Evolutionary conservation across 2,329 filamentous ascomycete species (phyloP).

Genomic region (Cryphonectria parasitica): DNA sequence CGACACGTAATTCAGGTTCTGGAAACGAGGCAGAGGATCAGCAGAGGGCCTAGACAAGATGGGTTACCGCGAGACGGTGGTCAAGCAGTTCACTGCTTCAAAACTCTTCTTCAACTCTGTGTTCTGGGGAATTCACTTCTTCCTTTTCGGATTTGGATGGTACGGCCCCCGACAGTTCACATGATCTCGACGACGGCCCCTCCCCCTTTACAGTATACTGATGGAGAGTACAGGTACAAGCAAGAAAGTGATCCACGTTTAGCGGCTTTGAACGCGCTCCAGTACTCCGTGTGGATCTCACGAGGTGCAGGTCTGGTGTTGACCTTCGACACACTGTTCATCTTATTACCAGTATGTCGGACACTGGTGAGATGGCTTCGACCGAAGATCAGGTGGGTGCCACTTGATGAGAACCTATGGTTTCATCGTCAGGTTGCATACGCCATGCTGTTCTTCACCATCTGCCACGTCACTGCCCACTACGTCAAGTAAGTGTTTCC

Average conservation of each 20-base stretch:
- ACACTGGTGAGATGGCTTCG: conserved; percentile 83
- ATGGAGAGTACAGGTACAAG: conserved; percentile 66
- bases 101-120: conserved; percentile 81
- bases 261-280: conserved; percentile 76
- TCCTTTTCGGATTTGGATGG: conserved; percentile 85
- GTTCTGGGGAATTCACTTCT: conserved; percentile 80
- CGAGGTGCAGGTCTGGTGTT: conserved; percentile 88
- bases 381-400: conserved; percentile 85
- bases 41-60: conserved; percentile 42
- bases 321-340: conserved; percentile 81
- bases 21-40: conserved; percentile 35
- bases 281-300: conserved; percentile 93
- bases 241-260: conserved; percentile 72
- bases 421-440: conserved; percentile 97
- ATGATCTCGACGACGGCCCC: neutral
- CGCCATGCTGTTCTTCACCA: conserved; percentile 79
- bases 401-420: conserved; percentile 96
- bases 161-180: conserved; percentile 48
- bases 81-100: conserved; percentile 67
- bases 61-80: conserved; percentile 47
- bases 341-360: conserved; percentile 92
- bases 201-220: conserved; percentile 27
- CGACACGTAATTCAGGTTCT: conserved; percentile 50
- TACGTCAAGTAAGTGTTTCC: conserved; percentile 79
- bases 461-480: conserved; percentile 76